Percentiles rank a stretch among this genome's conserved stretches.
Evolutionary conservation across 2,329 filamentous ascomycete species (phyloP).

Genomic region (Ascochyta clinopodiicola): DNA sequence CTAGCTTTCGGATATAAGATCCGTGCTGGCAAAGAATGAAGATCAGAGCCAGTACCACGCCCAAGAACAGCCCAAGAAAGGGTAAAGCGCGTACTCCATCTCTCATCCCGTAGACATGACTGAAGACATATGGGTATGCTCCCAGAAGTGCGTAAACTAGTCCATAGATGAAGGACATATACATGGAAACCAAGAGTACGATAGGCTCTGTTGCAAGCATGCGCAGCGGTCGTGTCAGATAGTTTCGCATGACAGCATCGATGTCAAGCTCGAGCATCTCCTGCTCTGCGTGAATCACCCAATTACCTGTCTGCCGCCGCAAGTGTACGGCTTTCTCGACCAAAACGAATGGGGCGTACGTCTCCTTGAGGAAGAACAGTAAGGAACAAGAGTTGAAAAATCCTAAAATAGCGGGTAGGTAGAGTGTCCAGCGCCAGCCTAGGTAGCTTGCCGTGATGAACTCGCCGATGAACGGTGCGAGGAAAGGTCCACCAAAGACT

Average conservation of each 20-base stretch:
- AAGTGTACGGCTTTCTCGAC: neutral
- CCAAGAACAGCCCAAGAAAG: neutral
- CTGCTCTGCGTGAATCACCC: slow-evolving; percentile 4
- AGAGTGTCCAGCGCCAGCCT: slow-evolving; percentile 8
- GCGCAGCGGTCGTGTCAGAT: slow-evolving; percentile 31
- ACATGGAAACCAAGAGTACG: slow-evolving; percentile 31
- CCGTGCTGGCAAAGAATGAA: neutral
- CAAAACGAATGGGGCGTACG: neutral
- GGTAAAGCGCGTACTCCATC: neutral
- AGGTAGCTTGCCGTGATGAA: neutral
- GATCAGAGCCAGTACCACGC: neutral
- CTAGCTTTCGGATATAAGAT: neutral
- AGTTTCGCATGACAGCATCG: neutral
- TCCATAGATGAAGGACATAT: slow-evolving; percentile 38
- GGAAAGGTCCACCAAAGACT: slow-evolving; percentile 1
- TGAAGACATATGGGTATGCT: slow-evolving; percentile 4
- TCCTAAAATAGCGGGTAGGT: neutral
- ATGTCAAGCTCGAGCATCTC: neutral
- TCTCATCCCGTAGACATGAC: neutral
- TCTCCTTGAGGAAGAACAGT: slow-evolving; percentile 1
- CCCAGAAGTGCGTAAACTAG: slow-evolving; percentile 13
- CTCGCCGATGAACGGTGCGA: slow-evolving; percentile 1
- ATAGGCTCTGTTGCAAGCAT: slow-evolving; percentile 36
- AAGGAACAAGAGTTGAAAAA: neutral
- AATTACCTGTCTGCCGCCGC: neutral